These are phyloP conservation scores for Puccinia polysora DNA, from an alignment of 1,284 basidiomycete species.

Conservation along the genomic window DNA sequence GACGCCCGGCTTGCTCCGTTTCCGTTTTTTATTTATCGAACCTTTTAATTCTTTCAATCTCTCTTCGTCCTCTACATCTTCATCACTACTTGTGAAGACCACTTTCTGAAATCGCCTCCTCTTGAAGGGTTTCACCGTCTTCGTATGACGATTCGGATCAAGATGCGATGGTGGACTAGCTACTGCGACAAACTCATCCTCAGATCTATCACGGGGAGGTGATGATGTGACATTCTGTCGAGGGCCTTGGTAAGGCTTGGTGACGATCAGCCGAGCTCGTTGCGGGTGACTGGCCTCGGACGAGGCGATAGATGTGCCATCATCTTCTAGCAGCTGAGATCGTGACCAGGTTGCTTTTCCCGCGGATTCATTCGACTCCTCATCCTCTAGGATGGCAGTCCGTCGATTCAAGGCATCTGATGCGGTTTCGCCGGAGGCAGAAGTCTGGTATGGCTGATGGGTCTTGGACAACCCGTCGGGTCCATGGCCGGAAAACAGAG, in stretches of 20 bases:
- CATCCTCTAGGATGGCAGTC: background rate
- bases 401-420: background rate
- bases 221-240: slow-evolving; percentile 19
- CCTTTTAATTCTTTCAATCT: slow-evolving; percentile 45
- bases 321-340: slow-evolving; percentile 12
- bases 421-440: background rate
- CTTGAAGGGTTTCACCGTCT: background rate
- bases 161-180: background rate
- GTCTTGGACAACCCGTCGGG: background rate
- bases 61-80: slow-evolving; percentile 50
- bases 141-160: slow-evolving; percentile 1
- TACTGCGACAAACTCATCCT: slow-evolving; percentile 1
- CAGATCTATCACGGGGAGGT: slow-evolving; percentile 9
- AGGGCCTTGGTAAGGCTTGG: background rate
- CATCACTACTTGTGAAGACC: slow-evolving; percentile 51
- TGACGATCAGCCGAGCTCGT: background rate
- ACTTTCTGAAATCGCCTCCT: slow-evolving; percentile 44
- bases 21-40: slow-evolving; percentile 44
- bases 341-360: background rate
- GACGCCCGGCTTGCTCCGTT: slow-evolving; percentile 46
- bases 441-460: slow-evolving; percentile 1
- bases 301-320: slow-evolving; percentile 27
- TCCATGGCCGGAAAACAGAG: background rate
- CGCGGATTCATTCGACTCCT: slow-evolving; percentile 11
- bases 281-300: slow-evolving; percentile 9